Percentiles rank a stretch among this genome's conserved stretches.
Conservation (phyloP, 2,329 filamentous ascomycete genomes). For the Reticulascus tulasneorum region DNA sequence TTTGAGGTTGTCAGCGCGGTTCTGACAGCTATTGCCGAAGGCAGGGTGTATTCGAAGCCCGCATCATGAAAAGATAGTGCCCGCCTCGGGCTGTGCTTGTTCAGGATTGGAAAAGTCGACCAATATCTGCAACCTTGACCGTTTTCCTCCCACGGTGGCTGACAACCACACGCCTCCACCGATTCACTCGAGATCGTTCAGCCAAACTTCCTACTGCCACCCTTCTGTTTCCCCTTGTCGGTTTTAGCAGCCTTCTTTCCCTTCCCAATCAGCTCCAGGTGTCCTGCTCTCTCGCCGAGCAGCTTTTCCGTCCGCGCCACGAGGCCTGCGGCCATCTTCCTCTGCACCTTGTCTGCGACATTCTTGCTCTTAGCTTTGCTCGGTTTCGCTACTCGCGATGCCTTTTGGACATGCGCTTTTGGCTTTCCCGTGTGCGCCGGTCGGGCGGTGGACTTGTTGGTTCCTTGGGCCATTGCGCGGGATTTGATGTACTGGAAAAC, state of each 20-base stretch:
- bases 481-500: no score
- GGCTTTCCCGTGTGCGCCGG: slow-evolving; percentile 34
- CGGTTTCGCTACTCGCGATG: slow-evolving; percentile 45
- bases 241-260: slow-evolving; percentile 44
- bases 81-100: no score
- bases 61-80: not conserved
- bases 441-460: slow-evolving; percentile 43
- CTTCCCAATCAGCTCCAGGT: slow-evolving; percentile 56
- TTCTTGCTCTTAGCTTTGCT: slow-evolving; percentile 38
- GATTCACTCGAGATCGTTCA: no score
- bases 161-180: no score
- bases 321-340: slow-evolving; percentile 53
- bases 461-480: slow-evolving; percentile 58
- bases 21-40: slow-evolving; percentile 45
- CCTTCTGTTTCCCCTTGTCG: slow-evolving; percentile 34
- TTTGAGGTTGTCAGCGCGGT: slow-evolving; percentile 60
- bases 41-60: slow-evolving; percentile 7
- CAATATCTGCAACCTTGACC: no score
- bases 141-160: no score
- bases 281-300: slow-evolving; percentile 55
- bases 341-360: slow-evolving; percentile 47
- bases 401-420: slow-evolving; percentile 26
- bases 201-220: slow-evolving; percentile 53
- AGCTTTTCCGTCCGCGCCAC: slow-evolving; percentile 52
- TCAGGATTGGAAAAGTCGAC: no score